Base-by-base conservation (phyloP, 441 rosid genomes). In the Codiaeum variegatum region DNA sequence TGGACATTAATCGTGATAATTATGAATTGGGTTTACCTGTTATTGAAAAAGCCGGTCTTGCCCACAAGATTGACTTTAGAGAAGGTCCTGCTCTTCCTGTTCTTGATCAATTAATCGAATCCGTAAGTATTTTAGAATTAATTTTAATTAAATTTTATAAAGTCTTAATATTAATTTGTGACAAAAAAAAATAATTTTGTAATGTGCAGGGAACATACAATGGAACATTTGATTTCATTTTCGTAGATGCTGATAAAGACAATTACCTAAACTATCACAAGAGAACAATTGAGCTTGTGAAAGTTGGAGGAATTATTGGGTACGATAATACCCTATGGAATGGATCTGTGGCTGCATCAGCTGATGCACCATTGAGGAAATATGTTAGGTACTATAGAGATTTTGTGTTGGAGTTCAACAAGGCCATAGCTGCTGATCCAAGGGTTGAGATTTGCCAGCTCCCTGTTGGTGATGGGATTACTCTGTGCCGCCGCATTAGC, bases 321-420 rank as follows among this genome's bases (percentile, higher is more conserved):
- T 95, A 95, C 79, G 99, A 95, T 88, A 95, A 95, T 88, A 95
- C 99, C 80, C 79, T 95, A 18, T 95, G 99, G 99, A 84, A 85
- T 31, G 99, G 99, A 12, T 87, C 98, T 0, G 99, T 95, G 72
- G 99, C 81, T n/a, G 96, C 93, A 8, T 86, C 95, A 2, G 82
- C 94, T 1, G 98, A 92, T 71, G 97, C 95, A 2, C 94, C 97
- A 0, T 60, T 95, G 71, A 83, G 86, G 86, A 86, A 90, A 75
- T 87, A 85, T 19, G 90, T 95, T 1, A 87, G 88, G 85, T 81
- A 86, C 59, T 89, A 90, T 78, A 83, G 91, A 66, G 98, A 91
- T 83, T 87, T 86, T 64, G 97, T 95, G 56, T 62, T 91, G 80
- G 93, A 95, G 85, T 90, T 95, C 56, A 95, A 95, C 90, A 92